phyloP scores from a whole-genome alignment of 2,329 filamentous ascomycete genomes.

The Fusarium brevicatenulatum region DNA sequence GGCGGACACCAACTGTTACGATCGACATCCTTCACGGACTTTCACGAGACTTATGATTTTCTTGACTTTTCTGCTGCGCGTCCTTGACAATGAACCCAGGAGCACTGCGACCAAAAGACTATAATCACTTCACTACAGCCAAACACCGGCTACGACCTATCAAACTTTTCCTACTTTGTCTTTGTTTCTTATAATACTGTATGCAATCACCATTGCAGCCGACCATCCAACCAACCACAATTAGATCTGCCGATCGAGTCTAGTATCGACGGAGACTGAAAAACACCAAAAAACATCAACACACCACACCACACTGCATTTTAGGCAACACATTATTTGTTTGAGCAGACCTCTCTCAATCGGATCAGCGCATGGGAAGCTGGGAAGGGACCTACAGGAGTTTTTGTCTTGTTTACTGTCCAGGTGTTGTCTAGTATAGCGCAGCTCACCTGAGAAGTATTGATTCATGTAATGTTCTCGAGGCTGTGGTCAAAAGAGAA shows the following conservation, averaged over 20 bases:
- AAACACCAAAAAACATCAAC: constrained; percentile 32
- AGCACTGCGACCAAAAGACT: constrained; percentile 32
- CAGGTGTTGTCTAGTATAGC: constrained; percentile 17
- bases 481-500: constrained; percentile 28
- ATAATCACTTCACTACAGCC: constrained; percentile 40
- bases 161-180: constrained; percentile 24
- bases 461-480: constrained; percentile 38
- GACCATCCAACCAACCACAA: constrained; percentile 4
- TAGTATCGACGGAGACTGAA: constrained; percentile 18
- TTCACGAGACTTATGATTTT: constrained; percentile 47
- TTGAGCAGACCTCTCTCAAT: constrained; percentile 26
- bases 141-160: constrained; percentile 38
- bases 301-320: constrained; percentile 17
- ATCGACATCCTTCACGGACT: constrained; percentile 45
- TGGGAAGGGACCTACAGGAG: constrained; percentile 33
- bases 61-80: constrained; percentile 29
- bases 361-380: constrained; percentile 31
- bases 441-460: constrained; percentile 13
- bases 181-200: constrained; percentile 31
- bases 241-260: constrained; percentile 22
- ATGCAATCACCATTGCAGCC: constrained; percentile 16
- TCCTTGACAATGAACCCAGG: constrained; percentile 30
- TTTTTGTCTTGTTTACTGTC: constrained; percentile 33
- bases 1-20: constrained; percentile 37
- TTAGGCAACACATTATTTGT: constrained; percentile 25